A percentile compares a stretch with the other conserved stretches of the same genome.
Conservation (phyloP, 345 rosid species). For the Salix dunnii region DNA sequence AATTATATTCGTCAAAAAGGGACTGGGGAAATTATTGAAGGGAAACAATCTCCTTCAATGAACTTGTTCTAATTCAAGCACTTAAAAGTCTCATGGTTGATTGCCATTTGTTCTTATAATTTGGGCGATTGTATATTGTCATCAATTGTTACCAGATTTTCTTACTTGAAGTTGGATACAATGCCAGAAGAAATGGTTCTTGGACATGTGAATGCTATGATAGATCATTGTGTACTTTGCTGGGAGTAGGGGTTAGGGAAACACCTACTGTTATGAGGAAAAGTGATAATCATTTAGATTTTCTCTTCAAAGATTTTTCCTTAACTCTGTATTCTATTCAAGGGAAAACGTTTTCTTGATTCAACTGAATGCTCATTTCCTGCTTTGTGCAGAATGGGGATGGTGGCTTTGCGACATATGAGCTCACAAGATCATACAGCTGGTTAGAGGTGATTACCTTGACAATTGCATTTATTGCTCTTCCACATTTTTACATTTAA, state of each 20-base stretch:
- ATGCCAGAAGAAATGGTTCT: neutral
- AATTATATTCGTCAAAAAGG: neutral
- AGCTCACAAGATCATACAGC: slow-evolving; percentile 79
- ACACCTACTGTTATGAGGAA: neutral
- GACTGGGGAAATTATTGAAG: neutral
- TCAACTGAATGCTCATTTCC: neutral
- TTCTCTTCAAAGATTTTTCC: neutral
- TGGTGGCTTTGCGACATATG: slow-evolving; percentile 88
- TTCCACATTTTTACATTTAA: neutral
- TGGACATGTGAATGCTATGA: neutral
- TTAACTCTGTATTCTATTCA: neutral
- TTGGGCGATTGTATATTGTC: neutral
- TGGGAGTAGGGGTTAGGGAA: too few species aligned
- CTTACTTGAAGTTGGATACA: neutral
- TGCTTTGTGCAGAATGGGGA: slow-evolving; percentile 53
- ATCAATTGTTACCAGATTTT: neutral
- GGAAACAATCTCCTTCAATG: neutral
- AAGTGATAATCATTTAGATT: neutral
- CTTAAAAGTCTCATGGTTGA: neutral
- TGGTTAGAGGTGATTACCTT: slow-evolving; percentile 75
- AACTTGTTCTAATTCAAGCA: neutral
- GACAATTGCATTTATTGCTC: neutral
- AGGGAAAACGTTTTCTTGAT: neutral
- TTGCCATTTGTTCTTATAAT: neutral
- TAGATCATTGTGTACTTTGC: neutral